A percentile compares a stretch with the other conserved stretches of the same genome.
Conservation (phyloP, 1,284 basidiomycete genomes). For the Tilletia setariae region DNA sequence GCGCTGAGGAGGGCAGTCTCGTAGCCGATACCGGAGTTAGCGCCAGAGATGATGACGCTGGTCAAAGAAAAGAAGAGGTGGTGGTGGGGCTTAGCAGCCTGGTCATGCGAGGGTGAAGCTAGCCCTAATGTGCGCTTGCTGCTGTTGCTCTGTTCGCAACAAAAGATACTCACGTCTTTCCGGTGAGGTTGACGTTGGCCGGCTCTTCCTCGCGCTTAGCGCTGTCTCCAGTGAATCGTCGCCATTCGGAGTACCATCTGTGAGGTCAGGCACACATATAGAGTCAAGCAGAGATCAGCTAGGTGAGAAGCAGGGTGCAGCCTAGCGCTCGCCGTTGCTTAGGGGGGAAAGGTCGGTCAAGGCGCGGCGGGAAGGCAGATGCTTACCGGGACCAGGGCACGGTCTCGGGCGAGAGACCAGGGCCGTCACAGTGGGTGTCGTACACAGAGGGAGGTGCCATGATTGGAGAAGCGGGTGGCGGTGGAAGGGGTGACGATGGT, state of each 20-base stretch:
- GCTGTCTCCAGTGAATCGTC: conserved; percentile 18
- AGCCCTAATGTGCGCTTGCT: too few relatives aligned
- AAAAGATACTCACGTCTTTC: conserved; percentile 30
- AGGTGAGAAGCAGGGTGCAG: background rate
- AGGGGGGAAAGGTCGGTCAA: too few relatives aligned
- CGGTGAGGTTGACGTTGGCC: conserved; percentile 27
- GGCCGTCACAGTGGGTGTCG: conserved; percentile 40
- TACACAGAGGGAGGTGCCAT: conserved; percentile 31
- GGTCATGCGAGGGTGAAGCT: too few relatives aligned
- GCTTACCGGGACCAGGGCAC: conserved; percentile 24
- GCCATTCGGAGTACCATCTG: conserved; percentile 25
- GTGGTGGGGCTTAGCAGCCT: background rate
- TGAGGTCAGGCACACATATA: background rate
- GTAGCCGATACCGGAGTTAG: conserved; percentile 41
- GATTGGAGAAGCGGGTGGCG: background rate
- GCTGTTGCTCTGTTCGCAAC: too few relatives aligned
- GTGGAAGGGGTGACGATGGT: background rate
- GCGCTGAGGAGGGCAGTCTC: conserved; percentile 37
- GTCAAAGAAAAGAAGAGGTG: background rate
- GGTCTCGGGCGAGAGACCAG: conserved; percentile 34
- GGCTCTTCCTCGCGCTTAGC: conserved; percentile 12
- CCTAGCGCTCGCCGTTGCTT: background rate
- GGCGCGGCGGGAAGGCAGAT: too few relatives aligned
- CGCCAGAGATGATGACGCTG: conserved; percentile 36
- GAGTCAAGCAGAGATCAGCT: background rate